Conservation (phyloP, 306 rosid species). For the Cucumis hystrix region DNA sequence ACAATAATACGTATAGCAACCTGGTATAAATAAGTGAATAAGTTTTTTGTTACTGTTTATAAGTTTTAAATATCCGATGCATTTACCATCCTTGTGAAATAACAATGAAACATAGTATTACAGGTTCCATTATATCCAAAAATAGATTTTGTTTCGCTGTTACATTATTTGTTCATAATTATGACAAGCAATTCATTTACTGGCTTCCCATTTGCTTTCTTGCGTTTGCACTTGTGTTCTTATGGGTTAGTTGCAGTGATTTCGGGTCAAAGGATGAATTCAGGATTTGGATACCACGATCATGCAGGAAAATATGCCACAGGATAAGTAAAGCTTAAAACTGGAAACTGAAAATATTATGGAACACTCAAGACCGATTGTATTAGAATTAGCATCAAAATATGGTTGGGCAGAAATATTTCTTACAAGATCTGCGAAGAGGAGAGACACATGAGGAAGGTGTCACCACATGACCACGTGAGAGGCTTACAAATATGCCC, state of each 20-base stretch:
- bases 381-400: background rate
- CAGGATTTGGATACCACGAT: background rate
- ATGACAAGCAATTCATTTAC: background rate
- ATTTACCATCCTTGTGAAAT: background rate
- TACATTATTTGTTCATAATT: background rate
- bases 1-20: background rate
- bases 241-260: background rate
- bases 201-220: background rate
- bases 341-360: background rate
- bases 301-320: background rate
- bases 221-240: background rate
- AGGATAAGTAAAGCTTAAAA: background rate
- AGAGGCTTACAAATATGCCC: slow-evolving; percentile 85
- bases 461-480: slow-evolving; percentile 91
- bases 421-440: slow-evolving; percentile 90
- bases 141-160: background rate
- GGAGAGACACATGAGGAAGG: slow-evolving; percentile 92
- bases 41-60: background rate
- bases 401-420: background rate
- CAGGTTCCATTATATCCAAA: background rate
- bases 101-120: background rate
- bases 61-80: background rate
- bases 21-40: background rate
- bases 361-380: background rate
- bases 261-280: background rate